Conservation (phyloP, 108 stramenopile genomes). For the Cyclotella sp. region DNA sequence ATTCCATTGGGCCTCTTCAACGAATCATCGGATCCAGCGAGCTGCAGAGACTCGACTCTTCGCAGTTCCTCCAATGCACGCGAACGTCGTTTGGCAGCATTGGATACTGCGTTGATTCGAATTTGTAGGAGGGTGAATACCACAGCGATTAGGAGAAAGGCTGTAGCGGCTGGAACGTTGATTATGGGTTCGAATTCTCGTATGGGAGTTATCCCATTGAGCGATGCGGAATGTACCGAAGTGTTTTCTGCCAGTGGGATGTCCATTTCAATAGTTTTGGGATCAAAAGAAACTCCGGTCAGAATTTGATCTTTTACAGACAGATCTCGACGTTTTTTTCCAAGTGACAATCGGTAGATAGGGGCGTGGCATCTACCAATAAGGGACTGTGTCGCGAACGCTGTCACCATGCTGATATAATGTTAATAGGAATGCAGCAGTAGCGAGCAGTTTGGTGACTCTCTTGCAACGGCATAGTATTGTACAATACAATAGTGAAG, state of each 20-base stretch:
- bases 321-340: no score
- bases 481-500: no score
- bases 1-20: slow-evolving; percentile 20
- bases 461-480: no score
- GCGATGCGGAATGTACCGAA: neutral
- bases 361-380: no score
- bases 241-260: neutral
- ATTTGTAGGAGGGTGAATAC: slow-evolving; percentile 59
- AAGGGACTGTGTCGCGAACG: no score
- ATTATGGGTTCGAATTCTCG: slow-evolving; percentile 65
- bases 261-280: no score
- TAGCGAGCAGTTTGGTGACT: no score
- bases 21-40: slow-evolving; percentile 37
- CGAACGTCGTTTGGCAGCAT: slow-evolving; percentile 61
- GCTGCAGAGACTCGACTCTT: slow-evolving; percentile 55
- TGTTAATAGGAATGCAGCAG: no score
- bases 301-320: no score
- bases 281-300: no score
- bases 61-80: slow-evolving; percentile 53
- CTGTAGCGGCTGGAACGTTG: slow-evolving; percentile 62
- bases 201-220: slow-evolving; percentile 25
- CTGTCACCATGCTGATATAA: no score
- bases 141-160: slow-evolving; percentile 62
- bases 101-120: slow-evolving; percentile 62
- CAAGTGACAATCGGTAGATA: no score